Base-by-base conservation (phyloP, 352 stramenopile genomes). In the Phytophthora aleatoria region DNA sequence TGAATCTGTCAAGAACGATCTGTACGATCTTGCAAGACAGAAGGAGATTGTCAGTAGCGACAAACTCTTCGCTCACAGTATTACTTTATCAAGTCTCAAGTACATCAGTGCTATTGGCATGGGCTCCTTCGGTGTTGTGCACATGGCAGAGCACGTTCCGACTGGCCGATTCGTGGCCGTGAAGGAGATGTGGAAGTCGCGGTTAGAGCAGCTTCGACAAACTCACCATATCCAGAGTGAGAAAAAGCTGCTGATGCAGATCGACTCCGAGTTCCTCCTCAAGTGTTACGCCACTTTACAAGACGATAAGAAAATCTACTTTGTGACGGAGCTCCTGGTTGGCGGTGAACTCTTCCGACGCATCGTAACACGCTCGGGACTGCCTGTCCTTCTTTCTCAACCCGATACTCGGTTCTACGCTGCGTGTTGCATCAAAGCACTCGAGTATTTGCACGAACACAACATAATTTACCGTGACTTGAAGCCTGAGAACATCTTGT, bases 211-310 rank as follows among this genome's bases (percentile, higher is more conserved):
- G 58, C 33, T 84, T 16, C 50, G 55, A 0, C 66, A 70, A 16
- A 95, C 98, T 6, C 94, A 98, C 67, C 96, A 99, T 81, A 98
- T 99, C 74, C 84, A 98, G 30, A 97, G 92, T 12, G 96, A 99
- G 60, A 98, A 98, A 75, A 89, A 89, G 4, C 98, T 99, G 50
- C 74, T 99, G 11, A 81, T 96, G 53, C 88, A 85, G 43, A 67
- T 94, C 27, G 91, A 89, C 64, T 96, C 98, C 61, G 94, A 94
- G 44, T 98, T 99, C 73, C 98, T 99, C 38, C 94, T 99, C 10
- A 97, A 97, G 57, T 77, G 98, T 27, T 91, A 85, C 35, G 90
- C 77, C 57, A 97, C 94, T 8, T 98, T 97, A 67, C 95, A 99
- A 74, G 93, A 98, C 60, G 76, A 87, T 24, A 91, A 90, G 67